Base-by-base conservation (phyloP, 2,329 filamentous ascomycete species). In the Fusarium pseudonygamai region DNA sequence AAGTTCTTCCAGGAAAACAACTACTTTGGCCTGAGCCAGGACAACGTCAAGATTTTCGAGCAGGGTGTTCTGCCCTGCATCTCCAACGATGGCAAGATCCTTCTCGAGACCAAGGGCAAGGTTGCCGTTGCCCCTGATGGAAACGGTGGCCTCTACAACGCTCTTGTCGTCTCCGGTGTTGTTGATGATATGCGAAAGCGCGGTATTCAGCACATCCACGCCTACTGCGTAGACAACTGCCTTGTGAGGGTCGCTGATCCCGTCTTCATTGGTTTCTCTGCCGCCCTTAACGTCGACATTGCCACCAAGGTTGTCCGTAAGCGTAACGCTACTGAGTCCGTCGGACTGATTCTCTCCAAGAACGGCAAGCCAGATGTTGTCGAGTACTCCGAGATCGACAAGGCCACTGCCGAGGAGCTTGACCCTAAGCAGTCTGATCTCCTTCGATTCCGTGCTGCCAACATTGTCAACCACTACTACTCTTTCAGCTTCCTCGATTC, bases 401-500 rank as follows among this genome's bases (percentile, higher is more conserved):
- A 90, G 75, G 92, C 90, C 72, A 96, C 94, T n/a, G 93, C 96
- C 65, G 94, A 97, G 84, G 96, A 95, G 75, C 90, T 92, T 80
- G 96, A 99, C 80, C 84, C 92, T 61, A 93, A 93, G 83, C 91
- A 97, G 79, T 87, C 90, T 7, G 91, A 90, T 65, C 87, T 98
- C 60, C 91, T 99, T 81, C 97, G 96, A 84, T 98, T 97, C 91
- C 93, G 96, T 71, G 96, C 96, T 65, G 96, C 96, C 80, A 99
- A 99, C 87, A 99, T 99, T 78, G 96, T 99, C 85, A 99, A 99
- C 88, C 96, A 99, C 88, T 99, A 98, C 90, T 99, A 99, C 87
- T 97, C 94, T 52, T 96, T 95, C 87, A 86, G 89, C 76, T 98
- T 98, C 89, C 89, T 99, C 55, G 93, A 97, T 83, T 92, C 90